phyloP scores from a whole-genome alignment of 192 early-diverging fungal species.

The Rhizophagus sp. region DNA sequence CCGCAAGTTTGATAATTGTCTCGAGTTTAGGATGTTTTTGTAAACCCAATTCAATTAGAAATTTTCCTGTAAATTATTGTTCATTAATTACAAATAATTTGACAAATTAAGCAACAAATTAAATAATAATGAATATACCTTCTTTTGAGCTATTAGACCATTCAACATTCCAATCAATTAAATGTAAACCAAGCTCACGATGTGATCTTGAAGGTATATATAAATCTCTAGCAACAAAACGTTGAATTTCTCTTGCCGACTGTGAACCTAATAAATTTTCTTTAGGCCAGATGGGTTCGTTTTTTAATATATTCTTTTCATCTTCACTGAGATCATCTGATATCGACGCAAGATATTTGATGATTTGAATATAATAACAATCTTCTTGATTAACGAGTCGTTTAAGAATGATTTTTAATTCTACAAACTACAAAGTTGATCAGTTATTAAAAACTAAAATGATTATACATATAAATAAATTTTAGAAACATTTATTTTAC shows the following conservation, averaged over 20 bases:
- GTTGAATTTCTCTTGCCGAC: conserved; percentile 26
- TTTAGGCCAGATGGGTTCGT: conserved; percentile 67
- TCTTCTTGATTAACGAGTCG: conserved; percentile 70
- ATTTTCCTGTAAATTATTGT: conserved; percentile 40
- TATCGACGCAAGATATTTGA: conserved; percentile 77
- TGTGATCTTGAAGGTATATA: conserved; percentile 65
- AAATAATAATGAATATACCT: conserved; percentile 11
- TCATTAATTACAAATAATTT: conserved; percentile 29
- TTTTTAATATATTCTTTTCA: conserved; percentile 63
- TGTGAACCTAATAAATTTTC: conserved; percentile 33
- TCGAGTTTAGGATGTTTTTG: conserved; percentile 40
- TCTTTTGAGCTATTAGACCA: conserved; percentile 42
- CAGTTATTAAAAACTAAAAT: too few relatives aligned
- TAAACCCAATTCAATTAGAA: conserved; percentile 54
- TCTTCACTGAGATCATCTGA: conserved; percentile 58
- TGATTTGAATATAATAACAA: conserved; percentile 80
- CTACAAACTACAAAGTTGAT: conserved; percentile 57
- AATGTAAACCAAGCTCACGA: conserved; percentile 58
- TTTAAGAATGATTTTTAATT: conserved; percentile 81
- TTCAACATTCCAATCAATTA: conserved; percentile 65
- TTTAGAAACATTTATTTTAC: conserved; percentile 30
- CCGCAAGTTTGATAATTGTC: conserved; percentile 42
- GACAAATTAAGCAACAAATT: background rate
- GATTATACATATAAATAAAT: background rate
- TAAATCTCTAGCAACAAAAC: conserved; percentile 67